Evolutionary conservation across 2,329 filamentous ascomycete species (phyloP).

Genomic region (Colletotrichum sp.): DNA sequence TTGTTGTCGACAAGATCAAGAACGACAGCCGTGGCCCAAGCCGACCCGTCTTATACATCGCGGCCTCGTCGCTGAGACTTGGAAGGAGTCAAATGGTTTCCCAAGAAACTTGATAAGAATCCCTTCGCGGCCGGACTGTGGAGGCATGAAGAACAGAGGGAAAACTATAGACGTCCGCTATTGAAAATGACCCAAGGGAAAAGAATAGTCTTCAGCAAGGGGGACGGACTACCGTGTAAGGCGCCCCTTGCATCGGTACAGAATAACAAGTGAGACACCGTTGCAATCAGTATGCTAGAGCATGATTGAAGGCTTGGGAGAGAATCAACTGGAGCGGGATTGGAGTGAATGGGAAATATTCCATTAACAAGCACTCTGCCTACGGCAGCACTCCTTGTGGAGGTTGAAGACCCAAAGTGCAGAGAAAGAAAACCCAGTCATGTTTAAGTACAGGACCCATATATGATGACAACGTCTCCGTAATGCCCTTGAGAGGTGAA

Average conservation of each 20-base stretch:
- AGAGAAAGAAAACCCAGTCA: neutral
- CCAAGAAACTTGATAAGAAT: neutral
- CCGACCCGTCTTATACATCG: neutral
- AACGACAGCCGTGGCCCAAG: neutral
- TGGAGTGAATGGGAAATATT: neutral
- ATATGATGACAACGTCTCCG: slow-evolving; percentile 4
- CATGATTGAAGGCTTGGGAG: neutral
- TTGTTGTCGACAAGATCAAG: neutral
- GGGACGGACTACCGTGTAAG: neutral
- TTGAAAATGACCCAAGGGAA: neutral
- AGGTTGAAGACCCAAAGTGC: neutral
- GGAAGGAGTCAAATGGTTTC: neutral
- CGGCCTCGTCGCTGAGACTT: neutral
- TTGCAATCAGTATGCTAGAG: neutral
- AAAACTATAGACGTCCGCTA: neutral
- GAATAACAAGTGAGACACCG: neutral
- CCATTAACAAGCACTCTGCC: neutral
- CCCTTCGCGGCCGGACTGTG: neutral
- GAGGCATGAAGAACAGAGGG: neutral
- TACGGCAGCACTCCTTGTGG: neutral
- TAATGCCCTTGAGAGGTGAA: slow-evolving; percentile 10
- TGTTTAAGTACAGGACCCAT: slow-evolving; percentile 5
- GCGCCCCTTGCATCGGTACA: neutral
- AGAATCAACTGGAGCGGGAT: neutral
- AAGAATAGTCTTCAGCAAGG: slow-evolving; percentile 5